Base-by-base conservation (phyloP, 257 asterid species). In the Solanum tarijense region DNA sequence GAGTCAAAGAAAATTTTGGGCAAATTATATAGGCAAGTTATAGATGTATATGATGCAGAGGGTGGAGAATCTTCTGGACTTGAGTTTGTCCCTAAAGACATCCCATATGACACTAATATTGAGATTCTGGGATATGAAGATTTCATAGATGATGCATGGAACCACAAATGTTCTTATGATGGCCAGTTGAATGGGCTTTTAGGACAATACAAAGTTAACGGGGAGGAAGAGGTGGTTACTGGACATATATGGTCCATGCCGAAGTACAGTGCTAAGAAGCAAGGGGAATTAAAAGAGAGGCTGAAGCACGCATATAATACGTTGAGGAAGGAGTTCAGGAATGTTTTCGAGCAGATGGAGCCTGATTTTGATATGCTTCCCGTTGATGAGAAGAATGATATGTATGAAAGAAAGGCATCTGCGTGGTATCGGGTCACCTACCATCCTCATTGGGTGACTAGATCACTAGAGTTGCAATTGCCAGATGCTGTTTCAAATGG, bases 181-280 rank as follows among this genome's bases (percentile, higher is more conserved):
- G 94, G 92, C 25, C 99, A 96, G 90, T 88, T 97, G 87, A 41
- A 84, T 23, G 95, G 96, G 20, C 98, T 97, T 41, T 89, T 97
- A 85, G 98, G 96, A n/a, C 99, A 95, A 76, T 97, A 95, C 89
- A 96, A 91, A 81, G 99, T 97, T 62, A 90, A 89, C 31, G 60
- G 93, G 32, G 99, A 97, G 88, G 97, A 95, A 55, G 99, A 97
- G 91, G 91, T 96, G 73, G 99, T 95, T 32, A 92, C 98, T 2
- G 99, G 98, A 36, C 98, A 97, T 72, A 93, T 97, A 86, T 96
- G 99, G 99, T 97, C 99, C 65, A 95, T 97, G 98, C 98, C 98
- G 0, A 94, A 92, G 90, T 85, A 89, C 90, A 92, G 90, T 39
- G 87, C 95, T 89, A 97, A 92, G 79, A 97, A 92, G 84, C 94